A percentile compares a stretch with the other conserved stretches of the same genome.
These are phyloP conservation scores for Coniochaeta sp. DNA, from an alignment of 2,329 filamentous ascomycete species.

Conservation along the genomic window DNA sequence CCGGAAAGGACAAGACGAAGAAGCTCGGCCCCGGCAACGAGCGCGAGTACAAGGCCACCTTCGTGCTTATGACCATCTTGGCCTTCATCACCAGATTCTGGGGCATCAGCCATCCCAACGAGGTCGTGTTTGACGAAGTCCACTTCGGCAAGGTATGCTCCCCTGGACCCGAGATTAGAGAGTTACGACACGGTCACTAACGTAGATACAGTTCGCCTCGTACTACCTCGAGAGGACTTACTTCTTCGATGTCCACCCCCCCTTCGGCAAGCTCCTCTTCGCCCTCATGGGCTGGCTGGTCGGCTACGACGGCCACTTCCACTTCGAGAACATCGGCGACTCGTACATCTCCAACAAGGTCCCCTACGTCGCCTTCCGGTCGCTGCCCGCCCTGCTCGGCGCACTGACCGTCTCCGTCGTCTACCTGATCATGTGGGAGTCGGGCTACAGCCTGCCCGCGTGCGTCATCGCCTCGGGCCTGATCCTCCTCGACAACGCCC, in stretches of 20 bases:
- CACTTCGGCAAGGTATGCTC: conserved; percentile 91
- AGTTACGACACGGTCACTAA: conserved; percentile 6
- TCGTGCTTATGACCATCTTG: conserved; percentile 69
- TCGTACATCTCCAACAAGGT: conserved; percentile 97
- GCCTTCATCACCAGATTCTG: conserved; percentile 93
- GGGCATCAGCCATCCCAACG: conserved; percentile 89
- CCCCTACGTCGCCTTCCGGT: conserved; percentile 91
- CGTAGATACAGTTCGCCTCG: conserved; percentile 53
- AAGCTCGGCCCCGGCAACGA: conserved; percentile 40
- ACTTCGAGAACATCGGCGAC: conserved; percentile 98
- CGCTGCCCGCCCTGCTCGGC: conserved; percentile 85
- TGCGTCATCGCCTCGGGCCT: conserved; percentile 80
- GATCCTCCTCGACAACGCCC: conserved; percentile 92
- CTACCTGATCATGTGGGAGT: conserved; percentile 99
- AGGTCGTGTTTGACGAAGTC: conserved; percentile 98
- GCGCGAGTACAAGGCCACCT: conserved; percentile 76
- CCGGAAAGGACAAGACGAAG: conserved; percentile 32
- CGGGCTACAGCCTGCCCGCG: conserved; percentile 90
- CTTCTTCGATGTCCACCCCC: conserved; percentile 99
- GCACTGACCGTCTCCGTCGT: conserved; percentile 89
- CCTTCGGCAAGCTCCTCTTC: conserved; percentile 96
- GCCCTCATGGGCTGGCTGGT: conserved; percentile 96
- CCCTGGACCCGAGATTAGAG: background rate
- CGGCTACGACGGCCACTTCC: conserved; percentile 92
- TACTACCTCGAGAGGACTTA: conserved; percentile 94